Conservation (phyloP, 2,329 filamentous ascomycete species). For the Aschersonia sp. region DNA sequence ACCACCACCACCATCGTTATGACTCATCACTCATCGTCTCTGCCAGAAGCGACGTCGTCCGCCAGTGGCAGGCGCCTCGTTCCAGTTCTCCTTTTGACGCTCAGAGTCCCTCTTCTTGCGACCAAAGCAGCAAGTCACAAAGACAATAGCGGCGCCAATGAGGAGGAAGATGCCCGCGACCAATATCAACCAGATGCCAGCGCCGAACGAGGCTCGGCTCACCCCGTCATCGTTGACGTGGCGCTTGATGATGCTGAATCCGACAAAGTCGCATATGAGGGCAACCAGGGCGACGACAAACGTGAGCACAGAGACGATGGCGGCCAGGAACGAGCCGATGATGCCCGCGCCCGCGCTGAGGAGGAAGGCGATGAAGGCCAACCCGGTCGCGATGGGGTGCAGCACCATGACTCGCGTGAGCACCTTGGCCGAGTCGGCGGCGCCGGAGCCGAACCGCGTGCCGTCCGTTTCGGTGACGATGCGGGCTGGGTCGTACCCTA, state of each 20-base stretch:
- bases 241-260: conserved; percentile 37
- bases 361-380: conserved; percentile 45
- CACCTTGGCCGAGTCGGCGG: conserved; percentile 27
- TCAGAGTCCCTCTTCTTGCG: conserved; percentile 19
- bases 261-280: conserved; percentile 40
- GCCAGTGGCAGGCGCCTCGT: conserved; percentile 4
- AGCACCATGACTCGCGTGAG: conserved; percentile 47
- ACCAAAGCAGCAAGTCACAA: conserved; percentile 46
- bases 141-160: conserved; percentile 39
- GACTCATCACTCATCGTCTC: not conserved
- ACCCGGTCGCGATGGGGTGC: conserved; percentile 42
- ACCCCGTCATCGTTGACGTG: conserved; percentile 36
- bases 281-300: conserved; percentile 36
- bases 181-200: conserved; percentile 45
- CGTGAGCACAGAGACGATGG: conserved; percentile 33
- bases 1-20: not conserved
- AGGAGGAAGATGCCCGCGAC: conserved; percentile 39
- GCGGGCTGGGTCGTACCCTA: conserved; percentile 42
- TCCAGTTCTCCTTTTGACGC: conserved; percentile 11
- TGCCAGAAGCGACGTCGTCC: conserved; percentile 8
- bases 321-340: conserved; percentile 36
- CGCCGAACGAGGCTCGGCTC: conserved; percentile 32
- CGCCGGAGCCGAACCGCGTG: conserved; percentile 25
- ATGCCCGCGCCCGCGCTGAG: conserved; percentile 36
- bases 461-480: conserved; percentile 24